Conservation (phyloP, 306 rosid species). For the cucumber (Cucumis sativus) region Cucumber_9930_V3 NC_026661.2:21896501-21897000, state of each 20-base stretch:
- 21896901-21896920: slow-evolving; percentile 39
- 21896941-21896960: slow-evolving; percentile 68
- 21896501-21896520: neutral
- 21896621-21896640: neutral
- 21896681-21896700: neutral
- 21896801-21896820: neutral
- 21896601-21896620: neutral
- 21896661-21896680: neutral
- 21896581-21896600: neutral
- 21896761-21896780: neutral
- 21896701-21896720: neutral
- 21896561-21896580: neutral
- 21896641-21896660: neutral
- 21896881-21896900: neutral
- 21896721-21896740: neutral
- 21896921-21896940: slow-evolving; percentile 28
- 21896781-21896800: neutral
- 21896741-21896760: too few species aligned
- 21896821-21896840: neutral
- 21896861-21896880: neutral
- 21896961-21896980: slow-evolving; percentile 65
- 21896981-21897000: slow-evolving; percentile 56
- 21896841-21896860: neutral
- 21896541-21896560: neutral
- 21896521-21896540: neutral